phyloP scores from a whole-genome alignment of 768 basidiomycete genomes.

The Tulasnella sp. region DNA sequence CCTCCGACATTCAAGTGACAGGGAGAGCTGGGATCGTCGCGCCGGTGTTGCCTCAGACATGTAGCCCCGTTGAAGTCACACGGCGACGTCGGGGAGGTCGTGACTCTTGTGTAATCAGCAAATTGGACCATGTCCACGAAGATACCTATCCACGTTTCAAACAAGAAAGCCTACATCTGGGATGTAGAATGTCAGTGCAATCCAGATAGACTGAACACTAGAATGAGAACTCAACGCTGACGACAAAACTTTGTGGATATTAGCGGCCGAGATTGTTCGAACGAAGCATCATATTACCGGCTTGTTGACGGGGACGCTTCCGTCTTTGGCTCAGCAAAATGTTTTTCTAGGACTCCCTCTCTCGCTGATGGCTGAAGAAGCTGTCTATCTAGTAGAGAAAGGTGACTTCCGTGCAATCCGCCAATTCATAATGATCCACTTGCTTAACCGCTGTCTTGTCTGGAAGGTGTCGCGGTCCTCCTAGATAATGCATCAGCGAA shows the following conservation, averaged over 20 bases:
- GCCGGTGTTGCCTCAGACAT: neutral
- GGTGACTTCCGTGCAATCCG: conserved; percentile 34
- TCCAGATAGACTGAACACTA: conserved; percentile 11
- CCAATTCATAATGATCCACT: neutral
- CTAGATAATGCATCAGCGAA: conserved; percentile 60
- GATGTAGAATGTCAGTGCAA: conserved; percentile 53
- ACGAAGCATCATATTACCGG: conserved; percentile 76
- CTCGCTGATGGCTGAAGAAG: conserved; percentile 83
- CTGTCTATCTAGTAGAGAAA: conserved; percentile 72
- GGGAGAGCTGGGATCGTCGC: neutral
- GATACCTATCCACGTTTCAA: conserved; percentile 60
- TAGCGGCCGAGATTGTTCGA: conserved; percentile 74
- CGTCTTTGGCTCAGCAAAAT: conserved; percentile 93
- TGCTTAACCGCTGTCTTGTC: neutral
- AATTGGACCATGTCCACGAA: neutral
- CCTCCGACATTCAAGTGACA: neutral
- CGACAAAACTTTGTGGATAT: neutral
- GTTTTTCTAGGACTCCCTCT: conserved; percentile 90
- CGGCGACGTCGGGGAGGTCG: neutral
- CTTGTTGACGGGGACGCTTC: conserved; percentile 78
- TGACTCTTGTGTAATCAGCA: neutral
- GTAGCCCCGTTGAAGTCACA: neutral
- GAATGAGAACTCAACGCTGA: neutral
- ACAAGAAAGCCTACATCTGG: conserved; percentile 81
- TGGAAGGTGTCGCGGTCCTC: conserved; percentile 59